phyloP scores from a whole-genome alignment of 2,329 filamentous ascomycete species.

The Aureobasidium sp. region DNA sequence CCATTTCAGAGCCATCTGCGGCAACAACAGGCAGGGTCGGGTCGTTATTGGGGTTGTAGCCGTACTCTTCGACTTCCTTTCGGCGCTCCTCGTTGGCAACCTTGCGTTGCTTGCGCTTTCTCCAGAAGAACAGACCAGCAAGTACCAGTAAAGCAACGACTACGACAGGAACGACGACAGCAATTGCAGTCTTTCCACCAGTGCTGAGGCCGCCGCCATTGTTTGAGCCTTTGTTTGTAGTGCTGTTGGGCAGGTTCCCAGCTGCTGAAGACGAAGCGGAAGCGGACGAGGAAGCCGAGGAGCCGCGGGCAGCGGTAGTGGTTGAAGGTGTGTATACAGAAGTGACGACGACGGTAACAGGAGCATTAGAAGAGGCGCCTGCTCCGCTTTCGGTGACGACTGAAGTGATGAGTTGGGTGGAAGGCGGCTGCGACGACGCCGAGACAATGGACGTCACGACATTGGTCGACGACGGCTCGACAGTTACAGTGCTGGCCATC shows the following conservation, averaged over 20 bases:
- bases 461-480: conserved; percentile 18
- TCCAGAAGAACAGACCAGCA: conserved; percentile 75
- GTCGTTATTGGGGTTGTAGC: conserved; percentile 95
- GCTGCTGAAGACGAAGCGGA: conserved; percentile 20
- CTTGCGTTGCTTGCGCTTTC: conserved; percentile 78
- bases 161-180: conserved; percentile 87
- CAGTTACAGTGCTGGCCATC: conserved; percentile 17
- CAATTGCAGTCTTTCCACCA: conserved; percentile 75
- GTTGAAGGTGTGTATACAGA: conserved; percentile 17
- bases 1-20: conserved; percentile 63
- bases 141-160: conserved; percentile 76
- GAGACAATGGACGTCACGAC: conserved; percentile 21
- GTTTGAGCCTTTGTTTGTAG: conserved; percentile 12
- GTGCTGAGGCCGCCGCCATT: conserved; percentile 46
- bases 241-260: conserved; percentile 19
- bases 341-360: conserved; percentile 24
- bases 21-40: conserved; percentile 63
- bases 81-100: conserved; percentile 78
- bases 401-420: conserved; percentile 23
- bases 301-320: conserved; percentile 14
- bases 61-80: conserved; percentile 96
- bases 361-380: conserved; percentile 14
- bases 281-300: conserved; percentile 18
- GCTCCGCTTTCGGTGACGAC: conserved; percentile 21
- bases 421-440: conserved; percentile 20